Evolutionary conservation across 257 asterid genomes (phyloP), one percentile per base, ranked within the genome.

Genomic region (Thymus quinquecostatus): DNA sequence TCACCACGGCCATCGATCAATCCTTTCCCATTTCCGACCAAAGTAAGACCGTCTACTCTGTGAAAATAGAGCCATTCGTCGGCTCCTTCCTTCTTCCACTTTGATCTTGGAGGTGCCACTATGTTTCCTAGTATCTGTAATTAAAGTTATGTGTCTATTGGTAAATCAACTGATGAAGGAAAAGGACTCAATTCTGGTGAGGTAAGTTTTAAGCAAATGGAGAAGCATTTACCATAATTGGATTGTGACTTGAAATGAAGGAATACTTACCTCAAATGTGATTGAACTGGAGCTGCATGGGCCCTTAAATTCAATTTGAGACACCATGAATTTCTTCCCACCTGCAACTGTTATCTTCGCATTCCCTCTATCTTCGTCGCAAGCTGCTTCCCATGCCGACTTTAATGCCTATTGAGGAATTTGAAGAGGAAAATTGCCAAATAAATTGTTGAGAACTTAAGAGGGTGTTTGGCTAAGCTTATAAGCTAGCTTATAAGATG

Each of bases 1-100:
- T 57, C 65, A 36, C 90, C 92, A 28, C 43, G 74, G 5, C 90
- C 92, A 55, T 87, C 76, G 53, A 87, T 70, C 12, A 66, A 27
- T 54, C 91, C 88, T 64, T 50, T 64, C 41, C 85, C 80, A 8
- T 72, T 65, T 4, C 92, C 92, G 0, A 8, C 57, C 13, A 86
- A 77, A 2, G 10, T 43, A 8, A 86, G 87, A 4, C 83, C 78
- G 27, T 74, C 74, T 5, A 84, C 74, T 0, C 12, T 7, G 59
- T 53, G 72, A 75, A 86, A 86, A 27, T 69, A 21, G 45, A 84
- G 70, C 89, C 92, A 86, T 43, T 72, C 73, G 1, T 48, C 70
- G 11, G 33, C 53, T 0, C 12, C 44, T 51, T 73, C 58, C 14
- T 50, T 68, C 53, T 2, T 28, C 85, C 83, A 82, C 62, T 75